Evolutionary conservation across 2,329 filamentous ascomycete genomes (phyloP).

Genomic region (Grosmannia clavigera): DNA sequence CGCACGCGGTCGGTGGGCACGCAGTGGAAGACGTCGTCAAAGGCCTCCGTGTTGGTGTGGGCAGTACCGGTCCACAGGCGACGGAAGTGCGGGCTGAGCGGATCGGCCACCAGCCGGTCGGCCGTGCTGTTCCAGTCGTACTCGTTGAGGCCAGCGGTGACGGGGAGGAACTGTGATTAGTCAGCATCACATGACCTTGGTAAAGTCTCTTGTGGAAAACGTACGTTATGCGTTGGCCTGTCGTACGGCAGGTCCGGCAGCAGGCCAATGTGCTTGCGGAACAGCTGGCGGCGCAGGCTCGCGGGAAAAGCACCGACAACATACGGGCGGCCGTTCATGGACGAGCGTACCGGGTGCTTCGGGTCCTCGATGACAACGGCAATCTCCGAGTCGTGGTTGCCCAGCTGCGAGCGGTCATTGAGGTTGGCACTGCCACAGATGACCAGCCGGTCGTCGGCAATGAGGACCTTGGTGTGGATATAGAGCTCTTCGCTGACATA

Average conservation of each 20-base stretch:
- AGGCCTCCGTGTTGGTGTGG: constrained; percentile 66
- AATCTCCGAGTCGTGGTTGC: constrained; percentile 78
- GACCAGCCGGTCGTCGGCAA: constrained; percentile 69
- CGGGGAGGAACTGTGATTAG: constrained; percentile 46
- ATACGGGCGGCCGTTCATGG: constrained; percentile 63
- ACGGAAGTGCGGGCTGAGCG: constrained; percentile 55
- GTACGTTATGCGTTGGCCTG: constrained; percentile 53
- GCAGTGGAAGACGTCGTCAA: constrained; percentile 68
- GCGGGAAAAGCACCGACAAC: constrained; percentile 61
- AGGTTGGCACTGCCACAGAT: constrained; percentile 61
- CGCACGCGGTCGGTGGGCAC: constrained; percentile 57
- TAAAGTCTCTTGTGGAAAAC: background rate
- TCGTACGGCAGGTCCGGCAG: constrained; percentile 61
- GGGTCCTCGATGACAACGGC: constrained; percentile 77
- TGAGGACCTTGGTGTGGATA: constrained; percentile 58
- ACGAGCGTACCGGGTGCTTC: constrained; percentile 48
- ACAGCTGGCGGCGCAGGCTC: constrained; percentile 69
- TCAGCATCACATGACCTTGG: background rate
- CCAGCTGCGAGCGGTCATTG: constrained; percentile 61
- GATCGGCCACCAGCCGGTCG: constrained; percentile 61
- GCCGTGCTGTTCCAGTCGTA: constrained; percentile 59
- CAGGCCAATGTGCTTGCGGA: constrained; percentile 80
- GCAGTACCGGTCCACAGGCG: constrained; percentile 63
- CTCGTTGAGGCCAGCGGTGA: constrained; percentile 53
- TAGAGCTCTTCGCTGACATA: constrained; percentile 53